phyloP scores from a whole-genome alignment of 441 rosid genomes.

The Pelargonium myrrhifolium region DNA sequence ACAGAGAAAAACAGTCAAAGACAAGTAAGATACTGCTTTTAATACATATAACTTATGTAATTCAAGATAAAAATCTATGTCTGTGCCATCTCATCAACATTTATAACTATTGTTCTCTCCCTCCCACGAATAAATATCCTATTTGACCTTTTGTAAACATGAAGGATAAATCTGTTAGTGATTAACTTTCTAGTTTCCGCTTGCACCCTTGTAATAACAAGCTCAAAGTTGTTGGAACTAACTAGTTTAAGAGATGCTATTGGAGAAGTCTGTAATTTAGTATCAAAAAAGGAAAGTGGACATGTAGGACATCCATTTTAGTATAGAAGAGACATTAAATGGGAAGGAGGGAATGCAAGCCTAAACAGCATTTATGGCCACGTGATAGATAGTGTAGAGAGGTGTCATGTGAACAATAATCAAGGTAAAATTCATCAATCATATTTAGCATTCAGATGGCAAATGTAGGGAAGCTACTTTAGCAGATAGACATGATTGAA shows the following conservation, averaged over 20 bases:
- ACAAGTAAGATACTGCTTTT: background rate
- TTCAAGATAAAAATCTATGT: background rate
- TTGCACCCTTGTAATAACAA: background rate
- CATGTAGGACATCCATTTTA: background rate
- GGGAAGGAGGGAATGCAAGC: background rate
- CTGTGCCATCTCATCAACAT: background rate
- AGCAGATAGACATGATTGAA: constrained; percentile 8
- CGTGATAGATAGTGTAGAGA: background rate
- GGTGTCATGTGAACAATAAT: background rate
- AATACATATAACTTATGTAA: background rate
- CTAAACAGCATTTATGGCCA: background rate
- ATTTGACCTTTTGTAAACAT: background rate
- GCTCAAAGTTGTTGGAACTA: background rate
- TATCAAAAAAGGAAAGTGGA: background rate
- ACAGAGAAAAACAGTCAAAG: constrained; percentile 10
- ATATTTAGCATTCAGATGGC: background rate
- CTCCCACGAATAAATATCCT: background rate
- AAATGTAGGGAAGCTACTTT: background rate
- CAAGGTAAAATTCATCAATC: background rate
- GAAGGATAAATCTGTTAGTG: background rate
- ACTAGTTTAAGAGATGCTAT: background rate
- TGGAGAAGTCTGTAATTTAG: background rate
- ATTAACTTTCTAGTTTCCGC: background rate
- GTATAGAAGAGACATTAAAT: background rate
- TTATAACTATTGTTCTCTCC: background rate